Evolutionary conservation across 2,329 filamentous ascomycete species (phyloP), one percentile per base, ranked within the genome.

Genomic region (Sarocladium oryzae): DNA sequence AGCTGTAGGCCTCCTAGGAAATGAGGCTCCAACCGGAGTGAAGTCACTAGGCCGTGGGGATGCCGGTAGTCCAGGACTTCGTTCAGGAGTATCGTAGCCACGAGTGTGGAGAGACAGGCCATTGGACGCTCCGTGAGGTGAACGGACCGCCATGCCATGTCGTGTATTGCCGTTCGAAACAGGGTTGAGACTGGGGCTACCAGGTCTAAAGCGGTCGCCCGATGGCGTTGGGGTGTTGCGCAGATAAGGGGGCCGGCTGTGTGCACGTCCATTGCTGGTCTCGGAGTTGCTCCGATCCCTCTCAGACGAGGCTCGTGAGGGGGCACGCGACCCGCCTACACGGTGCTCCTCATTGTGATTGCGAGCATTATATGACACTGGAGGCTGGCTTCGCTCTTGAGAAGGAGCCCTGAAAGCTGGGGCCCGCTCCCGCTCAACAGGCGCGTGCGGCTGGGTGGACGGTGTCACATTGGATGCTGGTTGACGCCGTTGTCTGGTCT

Each of bases 261-360:
- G 66, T 43, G 66, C 63, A 9, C 66, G 67, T 24, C 69, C 69
- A n/a, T 64, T 72, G 61, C 77, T 79, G 2, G 76, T 69, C 20
- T 81, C 77, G 0, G 78, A 81, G 28, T 77, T 76, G 55, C 78
- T 81, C 37, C 78, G 68, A 38, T 80, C 72, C 9, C 77, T 69
- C 38, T 79, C 76, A 0, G 69, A 68, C 20, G 66, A 60, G 1
- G 57, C 57, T 21, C 64, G 61, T 2, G 65, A 53, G 11, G 50
- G 57, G 15, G 60, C 60, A 24, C 60, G 61, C 4, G 65, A 70
- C 20, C 55, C 61, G 20, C 60, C 58, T 11, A 18, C 13, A n/a
- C 18, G 24, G 8, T 30, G 18, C 36, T 77, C 75, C 23, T 74
- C 69, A 45, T 71, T 74, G 1, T 71, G 68, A 6, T 66, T 65